Evolutionary conservation across 2,329 filamentous ascomycete species (phyloP), one percentile per base, ranked within the genome.

Genomic region (Fusarium torulosum): DNA sequence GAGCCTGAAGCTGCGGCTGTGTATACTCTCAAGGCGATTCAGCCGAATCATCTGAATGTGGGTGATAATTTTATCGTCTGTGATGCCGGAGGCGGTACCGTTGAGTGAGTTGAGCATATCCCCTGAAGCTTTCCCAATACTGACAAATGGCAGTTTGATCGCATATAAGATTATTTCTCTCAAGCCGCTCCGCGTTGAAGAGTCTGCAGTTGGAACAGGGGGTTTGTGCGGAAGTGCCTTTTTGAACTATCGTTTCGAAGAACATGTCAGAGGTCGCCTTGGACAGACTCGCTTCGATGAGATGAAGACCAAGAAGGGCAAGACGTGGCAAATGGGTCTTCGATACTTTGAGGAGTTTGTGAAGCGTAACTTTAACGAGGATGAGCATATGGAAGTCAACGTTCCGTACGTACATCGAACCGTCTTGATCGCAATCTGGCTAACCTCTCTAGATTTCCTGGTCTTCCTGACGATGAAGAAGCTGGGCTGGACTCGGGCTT

Each of bases 331-430:
- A 76, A 90, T 90, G 88, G 92, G 89, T 3, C 81, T 94, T 50
- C 86, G 88, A 55, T 94, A 93, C 74, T 95, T 93, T 77, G 92
- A 95, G 72, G 91, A 94, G 74, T 94, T 93, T 75, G 91, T 95
- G 15, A 95, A 95, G 79, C 86, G 92, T 15, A 94, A 93, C 73
- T 95, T 94, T 75, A 90, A 92, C 74, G 90, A 92, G 72, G 90
- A 93, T 45, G 91, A 93, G 73, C 87, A 91, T 66, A 85, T 89
- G 49, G 91, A 94, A 75, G 87, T 94, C 59, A 93, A 93, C 59
- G 86, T 94, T 6, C 91, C 91, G 85, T 88, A 78, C 68, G 85
- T 83, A 0, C 7, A 43, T 15, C 15, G 11, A 2, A 1, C 1
- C 4, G 3, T 9, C 13, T 29, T 14, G 9, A 1, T 29, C 23